Base-by-base conservation (phyloP, 768 basidiomycete genomes). In the Gelatoporia subvermispora region DNA sequence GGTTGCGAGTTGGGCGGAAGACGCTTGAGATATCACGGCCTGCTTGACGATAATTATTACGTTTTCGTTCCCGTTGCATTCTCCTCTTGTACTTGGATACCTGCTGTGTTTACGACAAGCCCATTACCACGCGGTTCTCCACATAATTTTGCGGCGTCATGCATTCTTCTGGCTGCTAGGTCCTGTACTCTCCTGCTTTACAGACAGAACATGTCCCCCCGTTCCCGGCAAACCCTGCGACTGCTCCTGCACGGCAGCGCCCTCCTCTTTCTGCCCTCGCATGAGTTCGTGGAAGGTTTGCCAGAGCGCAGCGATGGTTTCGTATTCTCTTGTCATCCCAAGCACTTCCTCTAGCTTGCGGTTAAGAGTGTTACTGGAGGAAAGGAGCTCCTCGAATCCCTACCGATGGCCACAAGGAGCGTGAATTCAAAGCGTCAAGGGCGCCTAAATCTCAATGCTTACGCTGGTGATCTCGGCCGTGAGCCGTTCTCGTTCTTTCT, bases 311-410 rank as follows among this genome's bases (percentile, higher is more conserved):
- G 93, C 89, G 36, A 94, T 90, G 2, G 87, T 93, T 43, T 86
- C 81, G 64, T 95, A 93, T 72, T 94, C 93, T 49, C 82, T 84
- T 4, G 93, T 93, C 81, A 95, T 94, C 9, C 89, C 89, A 21
- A 86, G 70, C 2, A 93, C 91, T 62, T 96, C 92, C 66, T 97
- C 93, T 16, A 95, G 76, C 61, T 92, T 93, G 53, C 93, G 81
- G 63, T 95, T 95, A 18, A 93, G 70, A 22, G 78, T 79, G 60
- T 97, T 97, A 50, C 86, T 84, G 8, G 88, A 83, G 3, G 85
- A 85, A 16, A 97, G 70, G 3, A 95, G 65, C 52, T 93, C 88
- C 60, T 95, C 93, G 60, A 95, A 95, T 17, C 84, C 88, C 93
- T 88, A 58, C 8, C 24, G 4, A 4, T n/a, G 25, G 48, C 3